Evolutionary conservation across 2,329 filamentous ascomycete species (phyloP).

Genomic region (Lanzia echinophila): DNA sequence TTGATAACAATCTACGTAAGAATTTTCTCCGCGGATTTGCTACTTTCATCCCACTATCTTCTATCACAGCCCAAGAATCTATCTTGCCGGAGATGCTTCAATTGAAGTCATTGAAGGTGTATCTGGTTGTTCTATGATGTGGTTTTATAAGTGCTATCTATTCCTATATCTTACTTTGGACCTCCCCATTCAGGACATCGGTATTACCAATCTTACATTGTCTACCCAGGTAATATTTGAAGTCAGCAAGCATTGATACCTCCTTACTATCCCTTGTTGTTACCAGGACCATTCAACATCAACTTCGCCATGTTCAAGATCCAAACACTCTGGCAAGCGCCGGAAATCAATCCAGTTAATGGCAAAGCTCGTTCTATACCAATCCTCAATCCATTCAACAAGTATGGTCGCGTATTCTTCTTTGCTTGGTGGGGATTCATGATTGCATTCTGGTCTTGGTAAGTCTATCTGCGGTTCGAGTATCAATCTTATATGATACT

Average conservation of each 20-base stretch:
- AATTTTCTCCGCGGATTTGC: neutral
- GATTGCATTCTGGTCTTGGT: constrained; percentile 87
- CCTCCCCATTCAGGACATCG: neutral
- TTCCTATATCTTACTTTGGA: neutral
- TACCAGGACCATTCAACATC: neutral
- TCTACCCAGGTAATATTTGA: too few relatives aligned
- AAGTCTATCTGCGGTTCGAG: constrained; percentile 33
- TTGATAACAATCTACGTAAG: neutral
- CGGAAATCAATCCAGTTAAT: constrained; percentile 64
- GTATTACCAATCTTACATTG: neutral
- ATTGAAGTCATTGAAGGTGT: neutral
- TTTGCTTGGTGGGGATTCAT: constrained; percentile 85
- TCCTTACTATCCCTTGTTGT: too few relatives aligned
- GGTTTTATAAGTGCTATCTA: neutral
- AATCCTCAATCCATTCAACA: constrained; percentile 67
- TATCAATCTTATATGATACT: constrained; percentile 53
- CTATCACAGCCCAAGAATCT: neutral
- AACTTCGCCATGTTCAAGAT: constrained; percentile 16
- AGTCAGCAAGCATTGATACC: neutral
- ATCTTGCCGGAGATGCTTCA: constrained; percentile 6
- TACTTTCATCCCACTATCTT: neutral
- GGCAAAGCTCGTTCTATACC: constrained; percentile 76
- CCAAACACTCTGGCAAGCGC: constrained; percentile 24
- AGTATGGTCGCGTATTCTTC: constrained; percentile 83
- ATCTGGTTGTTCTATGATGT: neutral